Evolutionary conservation across 169 alveolate genomes (phyloP).

Genomic region (Eimeria sp.): DNA sequence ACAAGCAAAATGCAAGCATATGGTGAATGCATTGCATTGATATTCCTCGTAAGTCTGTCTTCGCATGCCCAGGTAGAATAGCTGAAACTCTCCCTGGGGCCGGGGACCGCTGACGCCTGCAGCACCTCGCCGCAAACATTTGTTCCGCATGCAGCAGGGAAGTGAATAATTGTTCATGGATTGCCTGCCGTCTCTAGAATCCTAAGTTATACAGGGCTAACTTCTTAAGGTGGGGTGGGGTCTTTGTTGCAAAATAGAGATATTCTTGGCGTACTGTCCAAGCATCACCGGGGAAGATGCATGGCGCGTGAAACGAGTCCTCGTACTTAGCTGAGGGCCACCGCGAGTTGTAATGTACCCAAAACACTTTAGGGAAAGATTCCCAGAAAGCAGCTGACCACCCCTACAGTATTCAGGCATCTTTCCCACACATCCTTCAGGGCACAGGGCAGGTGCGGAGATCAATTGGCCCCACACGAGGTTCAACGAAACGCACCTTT

Average conservation of each 20-base stretch:
- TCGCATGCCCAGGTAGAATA: conserved; percentile 2
- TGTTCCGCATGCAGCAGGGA: neutral
- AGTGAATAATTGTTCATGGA: neutral
- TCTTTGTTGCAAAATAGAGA: neutral
- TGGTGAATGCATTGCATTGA: conserved; percentile 5
- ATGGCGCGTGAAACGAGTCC: neutral
- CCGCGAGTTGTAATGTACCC: neutral
- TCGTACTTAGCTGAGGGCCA: neutral
- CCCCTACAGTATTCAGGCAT: neutral
- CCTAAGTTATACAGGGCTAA: neutral
- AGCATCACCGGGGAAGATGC: neutral
- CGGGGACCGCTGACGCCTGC: conserved; percentile 71
- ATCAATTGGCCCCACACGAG: neutral
- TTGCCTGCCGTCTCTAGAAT: neutral
- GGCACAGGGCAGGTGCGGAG: neutral
- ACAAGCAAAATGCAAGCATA: conserved; percentile 1
- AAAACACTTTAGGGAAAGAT: neutral
- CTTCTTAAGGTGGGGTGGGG: neutral
- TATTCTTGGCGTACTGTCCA: neutral
- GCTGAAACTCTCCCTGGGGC: conserved; percentile 34
- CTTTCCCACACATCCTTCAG: neutral
- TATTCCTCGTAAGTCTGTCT: neutral
- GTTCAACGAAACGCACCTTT: neutral
- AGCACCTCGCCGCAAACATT: conserved; percentile 20
- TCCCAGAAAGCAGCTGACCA: neutral